Evolutionary conservation across 2,329 filamentous ascomycete species (phyloP), one percentile per base, ranked within the genome.

Genomic region (Fusarium vanettenii): DNA sequence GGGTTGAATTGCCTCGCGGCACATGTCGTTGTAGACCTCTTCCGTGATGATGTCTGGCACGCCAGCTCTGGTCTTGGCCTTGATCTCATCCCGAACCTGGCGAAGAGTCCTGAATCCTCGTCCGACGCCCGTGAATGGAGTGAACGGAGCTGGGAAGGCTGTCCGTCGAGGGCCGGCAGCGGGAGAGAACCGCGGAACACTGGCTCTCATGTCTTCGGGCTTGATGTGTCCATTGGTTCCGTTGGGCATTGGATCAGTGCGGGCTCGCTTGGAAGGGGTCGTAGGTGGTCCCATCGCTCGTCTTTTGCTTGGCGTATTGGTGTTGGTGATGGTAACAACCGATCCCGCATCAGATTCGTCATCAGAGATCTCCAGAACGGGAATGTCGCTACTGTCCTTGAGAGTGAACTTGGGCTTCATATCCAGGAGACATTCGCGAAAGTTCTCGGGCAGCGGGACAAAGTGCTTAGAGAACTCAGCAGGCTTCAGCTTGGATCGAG

Each of bases 21-120:
- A 90, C 18, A 93, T 84, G 0, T 85, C 85, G 31, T 91, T 87
- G 25, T 92, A 90, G 0, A 92, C 90, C 41, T 89, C 88, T 0
- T 89, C 87, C 0, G 91, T 88, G 0, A 90, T 88, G 0, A 91
- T 85, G 8, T 88, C 87, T 0, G 90, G 90, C 74, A 91, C 85
- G 0, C 91, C 91, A 0, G 89, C 87, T 20, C 85, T 85, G 29
- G 87, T 88, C 14, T 89, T 89, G 5, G 85, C 82, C 20, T 84
- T 81, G 16, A 93, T 91, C 13, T 91, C 86, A 0, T 84, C 81
- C 0, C 88, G 86, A 2, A 94, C 89, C 41, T 87, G 82, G 5
- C 81, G 81, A 3, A 91, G 82, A 1, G 86, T 87, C 35, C 87
- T 83, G 5, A 86, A 86, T 0, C 82, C 78, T 4, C 83, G 81